Percentiles rank a stretch among this genome's conserved stretches.
Conservation (phyloP, 176 grass and related monocot genomes). For the Bothriochloa decipiens region DNA sequence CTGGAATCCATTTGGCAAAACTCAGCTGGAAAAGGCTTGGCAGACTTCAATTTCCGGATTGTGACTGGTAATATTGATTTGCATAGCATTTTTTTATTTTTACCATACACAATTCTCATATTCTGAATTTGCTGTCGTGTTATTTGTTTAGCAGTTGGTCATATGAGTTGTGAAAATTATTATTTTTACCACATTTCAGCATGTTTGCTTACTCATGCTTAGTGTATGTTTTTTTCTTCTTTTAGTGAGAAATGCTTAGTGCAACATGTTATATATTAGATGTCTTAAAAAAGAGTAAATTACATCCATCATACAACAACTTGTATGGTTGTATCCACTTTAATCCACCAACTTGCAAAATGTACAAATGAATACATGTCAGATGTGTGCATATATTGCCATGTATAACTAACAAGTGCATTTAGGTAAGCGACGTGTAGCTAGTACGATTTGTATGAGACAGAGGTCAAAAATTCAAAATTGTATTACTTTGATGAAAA, state of each 20-base stretch:
- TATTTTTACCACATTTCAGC: background rate
- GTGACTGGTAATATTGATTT: slow-evolving; percentile 72
- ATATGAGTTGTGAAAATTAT: slow-evolving; percentile 5
- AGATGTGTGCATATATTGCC: background rate
- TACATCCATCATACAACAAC: background rate
- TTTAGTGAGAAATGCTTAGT: slow-evolving; percentile 30
- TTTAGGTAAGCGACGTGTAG: background rate
- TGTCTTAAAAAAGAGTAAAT: background rate
- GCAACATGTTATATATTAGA: slow-evolving; percentile 25
- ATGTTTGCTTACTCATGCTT: slow-evolving; percentile 22
- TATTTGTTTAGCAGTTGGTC: slow-evolving; percentile 24
- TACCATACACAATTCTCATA: background rate
- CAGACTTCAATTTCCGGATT: slow-evolving; percentile 98
- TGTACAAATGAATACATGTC: background rate
- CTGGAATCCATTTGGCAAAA: slow-evolving; percentile 99
- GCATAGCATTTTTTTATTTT: background rate
- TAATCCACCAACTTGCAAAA: background rate
- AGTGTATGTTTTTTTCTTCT: slow-evolving; percentile 22
- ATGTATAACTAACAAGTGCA: background rate
- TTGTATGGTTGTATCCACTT: background rate
- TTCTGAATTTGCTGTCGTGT: background rate
- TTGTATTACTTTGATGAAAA: background rate
- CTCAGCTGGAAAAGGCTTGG: slow-evolving; percentile 90
- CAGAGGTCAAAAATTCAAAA: background rate
- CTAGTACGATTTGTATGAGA: background rate